Percentiles rank a stretch among this genome's conserved stretches.
These are phyloP conservation scores for Bassia scoparia DNA, from an alignment of 148 eudicot species.

Conservation along the genomic window DNA sequence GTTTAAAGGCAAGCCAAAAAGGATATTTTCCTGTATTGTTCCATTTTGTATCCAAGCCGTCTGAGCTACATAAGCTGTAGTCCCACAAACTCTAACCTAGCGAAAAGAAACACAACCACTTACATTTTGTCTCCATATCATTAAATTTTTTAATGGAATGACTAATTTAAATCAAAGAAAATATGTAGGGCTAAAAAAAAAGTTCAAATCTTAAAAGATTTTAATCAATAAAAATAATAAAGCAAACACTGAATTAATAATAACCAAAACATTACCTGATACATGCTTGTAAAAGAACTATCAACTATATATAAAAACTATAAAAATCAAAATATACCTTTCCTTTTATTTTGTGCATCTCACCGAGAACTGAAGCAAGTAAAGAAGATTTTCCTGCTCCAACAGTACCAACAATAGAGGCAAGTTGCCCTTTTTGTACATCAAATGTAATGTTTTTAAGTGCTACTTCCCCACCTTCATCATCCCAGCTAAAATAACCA, in stretches of 20 bases:
- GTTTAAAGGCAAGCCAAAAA: conserved; percentile 81
- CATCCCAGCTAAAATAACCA: conserved; percentile 85
- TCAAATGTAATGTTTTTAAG: conserved; percentile 52
- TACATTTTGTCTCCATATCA: too few species aligned
- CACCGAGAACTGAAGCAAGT: conserved; percentile 78
- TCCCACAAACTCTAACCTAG: conserved; percentile 80
- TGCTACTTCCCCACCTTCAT: conserved; percentile 48
- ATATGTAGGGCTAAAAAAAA: too few species aligned
- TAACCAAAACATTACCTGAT: background rate
- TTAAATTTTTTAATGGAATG: too few species aligned
- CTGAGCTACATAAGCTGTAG: conserved; percentile 95
- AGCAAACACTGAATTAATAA: too few species aligned
- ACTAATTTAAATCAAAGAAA: too few species aligned
- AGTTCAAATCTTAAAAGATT: too few species aligned
- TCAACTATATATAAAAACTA: background rate
- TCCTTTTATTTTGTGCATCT: conserved; percentile 80
- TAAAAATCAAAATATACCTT: conserved; percentile 41
- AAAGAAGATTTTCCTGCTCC: conserved; percentile 95
- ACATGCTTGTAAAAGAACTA: background rate
- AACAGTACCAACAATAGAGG: conserved; percentile 88
- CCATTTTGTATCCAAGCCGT: conserved; percentile 96
- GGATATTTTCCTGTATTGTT: conserved; percentile 77
- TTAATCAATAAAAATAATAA: background rate
- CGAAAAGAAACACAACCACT: background rate
- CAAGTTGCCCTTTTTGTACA: conserved; percentile 71